Evolutionary conservation across 202 grass and related monocot species (phyloP), one percentile per base, ranked within the genome.

Genomic region (Miscanthus sacchariflorus): DNA sequence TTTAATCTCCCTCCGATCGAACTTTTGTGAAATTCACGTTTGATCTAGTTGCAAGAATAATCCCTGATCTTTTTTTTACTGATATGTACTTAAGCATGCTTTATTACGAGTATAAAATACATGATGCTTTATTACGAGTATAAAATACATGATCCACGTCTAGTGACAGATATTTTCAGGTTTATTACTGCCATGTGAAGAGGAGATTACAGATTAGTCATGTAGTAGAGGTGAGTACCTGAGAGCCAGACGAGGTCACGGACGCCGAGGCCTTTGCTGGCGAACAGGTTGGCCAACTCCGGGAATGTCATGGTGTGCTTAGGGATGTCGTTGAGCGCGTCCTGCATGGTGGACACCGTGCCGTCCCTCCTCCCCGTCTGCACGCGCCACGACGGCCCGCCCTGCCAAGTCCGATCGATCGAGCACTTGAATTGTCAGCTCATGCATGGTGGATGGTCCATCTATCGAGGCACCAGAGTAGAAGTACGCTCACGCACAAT

Each of bases 341-440:
- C 96, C 67, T 84, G 38, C 61, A 77, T 83, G 72, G 46, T 90
- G 5, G 96, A 99, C 52, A 92, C 88, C 21, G 87, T 87, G 40
- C 96, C 94, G 66, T 99, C 96, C 79, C 91, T 94, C 45, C 96
- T 76, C 30, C 96, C 96, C 28, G 96, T 99, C 13, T 89, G 74
- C 85, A 96, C 96, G 50, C 91, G 92, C 96, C 96, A 99, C 19
- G 77, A 86, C 46, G 96, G 96, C 18, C 96, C 96, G 15, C 96
- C 96, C 96, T 98, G 74, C 18, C 56, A 21, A 12, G 5, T 2
- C 28, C 64, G 64, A 15, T 67, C 12, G 58, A 42, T 12, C 58
- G 58, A 61, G 9, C 59, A 64, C 59, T 4, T 0, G 15, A 49
- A 1, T 21, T 21, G 50, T 85, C 70, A 77, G 7, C 71, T n/a